A percentile compares a stretch with the other conserved stretches of the same genome.
Conservation (phyloP, 23 red algal species). For the Gracilaria domingensis region DNA sequence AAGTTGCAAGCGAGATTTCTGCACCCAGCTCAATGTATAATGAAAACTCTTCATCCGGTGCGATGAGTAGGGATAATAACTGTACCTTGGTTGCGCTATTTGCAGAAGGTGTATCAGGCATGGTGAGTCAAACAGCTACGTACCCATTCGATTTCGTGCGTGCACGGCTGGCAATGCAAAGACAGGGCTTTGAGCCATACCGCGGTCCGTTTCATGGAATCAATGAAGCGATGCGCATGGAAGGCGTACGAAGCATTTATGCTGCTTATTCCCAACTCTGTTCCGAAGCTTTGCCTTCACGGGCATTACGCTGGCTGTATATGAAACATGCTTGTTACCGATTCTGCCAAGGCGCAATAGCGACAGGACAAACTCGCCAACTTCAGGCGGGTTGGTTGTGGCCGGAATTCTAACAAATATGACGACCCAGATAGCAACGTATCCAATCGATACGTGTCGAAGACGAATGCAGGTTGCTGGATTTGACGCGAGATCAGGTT, state of each 20-base stretch:
- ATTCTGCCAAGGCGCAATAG: constrained; percentile 64
- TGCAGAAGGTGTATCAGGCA: constrained; percentile 75
- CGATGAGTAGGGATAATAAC: not conserved
- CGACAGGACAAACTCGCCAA: constrained; percentile 73
- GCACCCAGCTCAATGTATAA: not conserved
- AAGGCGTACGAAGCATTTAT: constrained; percentile 74
- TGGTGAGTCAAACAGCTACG: constrained; percentile 66
- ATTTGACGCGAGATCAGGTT: constrained; percentile 37
- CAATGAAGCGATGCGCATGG: constrained; percentile 45
- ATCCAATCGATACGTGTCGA: constrained; percentile 94
- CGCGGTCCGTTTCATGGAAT: constrained; percentile 82
- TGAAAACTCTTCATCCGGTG: not conserved
- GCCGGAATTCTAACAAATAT: constrained; percentile 74
- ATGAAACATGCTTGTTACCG: constrained; percentile 82
- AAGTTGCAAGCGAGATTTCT: constrained; percentile 10
- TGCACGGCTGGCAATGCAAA: constrained; percentile 82
- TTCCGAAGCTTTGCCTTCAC: constrained; percentile 90
- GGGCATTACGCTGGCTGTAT: constrained; percentile 89
- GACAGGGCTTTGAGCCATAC: constrained; percentile 72
- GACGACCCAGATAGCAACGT: constrained; percentile 82
- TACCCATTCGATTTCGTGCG: constrained; percentile 92
- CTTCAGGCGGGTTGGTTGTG: constrained; percentile 54
- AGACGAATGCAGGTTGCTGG: constrained; percentile 91
- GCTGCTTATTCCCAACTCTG: constrained; percentile 78
- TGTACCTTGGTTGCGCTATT: constrained; percentile 43